Percentiles rank a stretch among this genome's conserved stretches.
phyloP scores from a whole-genome alignment of 2,329 filamentous ascomycete species.

The Colletotrichum costaricense region DNA sequence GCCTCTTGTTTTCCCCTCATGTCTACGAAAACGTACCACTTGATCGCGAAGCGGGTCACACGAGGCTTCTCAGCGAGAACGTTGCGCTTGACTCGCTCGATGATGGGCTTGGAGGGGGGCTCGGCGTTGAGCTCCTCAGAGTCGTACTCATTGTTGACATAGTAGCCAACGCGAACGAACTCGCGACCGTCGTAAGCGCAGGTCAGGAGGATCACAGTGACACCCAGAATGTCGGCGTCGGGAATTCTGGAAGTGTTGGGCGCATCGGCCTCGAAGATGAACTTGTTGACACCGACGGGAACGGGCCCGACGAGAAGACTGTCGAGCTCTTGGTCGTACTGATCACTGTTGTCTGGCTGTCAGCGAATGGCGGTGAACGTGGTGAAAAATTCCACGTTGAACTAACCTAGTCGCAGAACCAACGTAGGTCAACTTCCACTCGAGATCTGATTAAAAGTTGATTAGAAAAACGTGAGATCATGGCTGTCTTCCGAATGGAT shows the following conservation, averaged over 20 bases:
- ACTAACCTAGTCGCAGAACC: constrained; percentile 96
- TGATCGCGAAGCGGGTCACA: constrained; percentile 97
- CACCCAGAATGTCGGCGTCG: constrained; percentile 93
- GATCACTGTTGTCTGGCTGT: constrained; percentile 71
- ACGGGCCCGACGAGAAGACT: constrained; percentile 97
- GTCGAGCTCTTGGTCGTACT: constrained; percentile 98
- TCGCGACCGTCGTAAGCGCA: constrained; percentile 97
- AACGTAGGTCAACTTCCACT: constrained; percentile 99
- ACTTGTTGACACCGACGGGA: constrained; percentile 97
- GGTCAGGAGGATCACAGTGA: constrained; percentile 95
- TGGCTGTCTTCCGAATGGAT: background rate
- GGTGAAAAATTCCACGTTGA: constrained; percentile 39
- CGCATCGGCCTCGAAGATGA: constrained; percentile 94
- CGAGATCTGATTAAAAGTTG: constrained; percentile 74
- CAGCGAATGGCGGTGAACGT: constrained; percentile 31
- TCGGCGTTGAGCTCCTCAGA: constrained; percentile 89
- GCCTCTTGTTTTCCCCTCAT: background rate
- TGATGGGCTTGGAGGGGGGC: constrained; percentile 89
- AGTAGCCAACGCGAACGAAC: constrained; percentile 98
- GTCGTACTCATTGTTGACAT: constrained; percentile 99
- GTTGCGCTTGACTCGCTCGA: constrained; percentile 92
- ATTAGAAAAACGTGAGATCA: background rate
- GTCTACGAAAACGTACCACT: constrained; percentile 76
- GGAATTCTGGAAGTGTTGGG: constrained; percentile 93
- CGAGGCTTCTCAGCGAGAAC: constrained; percentile 97